Percentiles rank a stretch among this genome's conserved stretches.
Conservation (phyloP, 805 yeast genomes). For the Wickerhamiella kurtzmanii region DNA sequence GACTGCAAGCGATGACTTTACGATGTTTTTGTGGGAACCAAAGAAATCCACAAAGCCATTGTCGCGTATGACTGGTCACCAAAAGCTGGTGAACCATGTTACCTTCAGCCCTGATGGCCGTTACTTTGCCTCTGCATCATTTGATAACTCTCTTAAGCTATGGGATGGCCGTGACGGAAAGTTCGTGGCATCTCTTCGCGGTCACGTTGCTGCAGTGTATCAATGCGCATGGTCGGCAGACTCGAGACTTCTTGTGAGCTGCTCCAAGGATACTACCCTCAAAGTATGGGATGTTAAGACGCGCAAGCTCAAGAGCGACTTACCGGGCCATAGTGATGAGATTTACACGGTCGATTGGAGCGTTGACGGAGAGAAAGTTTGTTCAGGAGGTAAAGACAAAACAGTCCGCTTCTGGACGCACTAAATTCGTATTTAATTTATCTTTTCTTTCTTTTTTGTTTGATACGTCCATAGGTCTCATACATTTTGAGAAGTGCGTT, state of each 20-base stretch:
- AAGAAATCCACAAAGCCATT: constrained; percentile 65
- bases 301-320: constrained; percentile 67
- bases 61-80: constrained; percentile 94
- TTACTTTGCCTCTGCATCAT: constrained; percentile 78
- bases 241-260: constrained; percentile 76
- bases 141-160: constrained; percentile 85
- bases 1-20: constrained; percentile 93
- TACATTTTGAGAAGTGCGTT: neutral
- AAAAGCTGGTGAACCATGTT: constrained; percentile 90
- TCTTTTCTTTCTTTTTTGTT: neutral
- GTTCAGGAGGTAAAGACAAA: constrained; percentile 97
- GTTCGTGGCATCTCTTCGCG: constrained; percentile 78
- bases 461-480: neutral
- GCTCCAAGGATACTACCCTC: constrained; percentile 90
- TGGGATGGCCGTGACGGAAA: constrained; percentile 95
- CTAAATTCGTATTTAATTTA: constrained; percentile 2
- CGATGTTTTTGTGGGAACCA: constrained; percentile 97
- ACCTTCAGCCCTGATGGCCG: constrained; percentile 94
- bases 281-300: constrained; percentile 94
- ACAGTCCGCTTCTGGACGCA: constrained; percentile 86
- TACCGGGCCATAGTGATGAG: constrained; percentile 94
- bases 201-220: constrained; percentile 96
- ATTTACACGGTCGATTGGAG: constrained; percentile 98
- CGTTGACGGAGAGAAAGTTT: constrained; percentile 81
- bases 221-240: constrained; percentile 98